A percentile compares a stretch with the other conserved stretches of the same genome.
Conservation (phyloP, 768 basidiomycete species). For the Mycena maculata region DNA sequence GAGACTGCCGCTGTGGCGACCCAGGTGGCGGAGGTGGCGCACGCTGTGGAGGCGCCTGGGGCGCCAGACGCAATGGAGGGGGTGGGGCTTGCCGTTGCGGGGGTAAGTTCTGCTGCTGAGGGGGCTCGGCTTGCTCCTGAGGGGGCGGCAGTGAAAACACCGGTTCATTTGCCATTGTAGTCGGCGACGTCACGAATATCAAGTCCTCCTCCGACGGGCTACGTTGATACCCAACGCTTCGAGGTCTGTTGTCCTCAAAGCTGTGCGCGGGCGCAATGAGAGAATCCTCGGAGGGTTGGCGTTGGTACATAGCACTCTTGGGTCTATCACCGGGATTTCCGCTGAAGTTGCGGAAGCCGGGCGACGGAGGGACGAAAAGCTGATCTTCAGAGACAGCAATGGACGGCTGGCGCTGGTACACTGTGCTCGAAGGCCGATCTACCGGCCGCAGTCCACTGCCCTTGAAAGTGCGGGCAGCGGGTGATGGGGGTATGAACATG, state of each 20-base stretch:
- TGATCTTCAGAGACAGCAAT: slow-evolving; percentile 55
- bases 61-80: background rate
- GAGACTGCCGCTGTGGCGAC: slow-evolving; percentile 1
- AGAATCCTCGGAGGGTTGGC: slow-evolving; percentile 31
- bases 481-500: slow-evolving; percentile 31
- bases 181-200: slow-evolving; percentile 19
- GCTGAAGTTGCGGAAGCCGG: slow-evolving; percentile 63
- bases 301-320: slow-evolving; percentile 27
- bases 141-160: slow-evolving; percentile 23
- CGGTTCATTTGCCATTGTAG: slow-evolving; percentile 7
- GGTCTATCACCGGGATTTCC: slow-evolving; percentile 38
- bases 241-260: slow-evolving; percentile 29
- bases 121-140: slow-evolving; percentile 32
- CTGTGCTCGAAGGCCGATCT: slow-evolving; percentile 30
- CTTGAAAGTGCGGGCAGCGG: slow-evolving; percentile 30
- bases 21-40: background rate
- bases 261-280: slow-evolving; percentile 30
- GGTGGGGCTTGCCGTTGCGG: slow-evolving; percentile 19
- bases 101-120: slow-evolving; percentile 12
- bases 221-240: slow-evolving; percentile 27
- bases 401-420: slow-evolving; percentile 35
- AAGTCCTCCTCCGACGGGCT: slow-evolving; percentile 32
- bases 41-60: slow-evolving; percentile 17
- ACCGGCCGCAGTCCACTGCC: slow-evolving; percentile 29
- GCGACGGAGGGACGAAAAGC: slow-evolving; percentile 69